Percentiles rank a stretch among this genome's conserved stretches.
Conservation (phyloP, 2,329 filamentous ascomycete genomes). For the Metarhizium anisopliae region DNA sequence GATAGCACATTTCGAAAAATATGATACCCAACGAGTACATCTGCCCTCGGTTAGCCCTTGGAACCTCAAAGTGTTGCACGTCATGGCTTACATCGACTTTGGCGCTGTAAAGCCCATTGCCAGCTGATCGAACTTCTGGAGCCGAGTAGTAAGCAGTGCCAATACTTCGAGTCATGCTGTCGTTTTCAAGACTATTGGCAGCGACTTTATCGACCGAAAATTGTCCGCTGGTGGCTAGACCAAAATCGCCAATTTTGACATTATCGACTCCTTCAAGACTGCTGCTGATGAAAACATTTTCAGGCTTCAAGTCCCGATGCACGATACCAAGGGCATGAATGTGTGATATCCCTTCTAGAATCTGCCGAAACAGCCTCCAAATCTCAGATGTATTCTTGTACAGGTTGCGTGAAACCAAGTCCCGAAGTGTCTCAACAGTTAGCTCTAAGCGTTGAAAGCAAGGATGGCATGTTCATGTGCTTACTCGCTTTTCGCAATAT, state of each 20-base stretch:
- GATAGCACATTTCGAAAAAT: conserved; percentile 94
- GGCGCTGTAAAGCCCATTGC: conserved; percentile 71
- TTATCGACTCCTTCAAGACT: conserved; percentile 68
- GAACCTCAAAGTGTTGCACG: not conserved
- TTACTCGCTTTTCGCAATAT: conserved; percentile 82
- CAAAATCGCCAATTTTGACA: conserved; percentile 95
- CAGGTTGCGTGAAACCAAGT: conserved; percentile 71
- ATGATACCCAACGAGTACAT: conserved; percentile 98
- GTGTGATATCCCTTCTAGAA: conserved; percentile 81
- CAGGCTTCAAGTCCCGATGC: conserved; percentile 91
- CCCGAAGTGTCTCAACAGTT: conserved; percentile 58
- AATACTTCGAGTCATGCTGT: conserved; percentile 62
- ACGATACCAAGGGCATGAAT: conserved; percentile 89
- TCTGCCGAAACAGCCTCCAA: conserved; percentile 86
- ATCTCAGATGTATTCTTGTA: conserved; percentile 66
- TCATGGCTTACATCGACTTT: conserved; percentile 70
- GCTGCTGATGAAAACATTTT: conserved; percentile 83
- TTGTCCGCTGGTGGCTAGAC: conserved; percentile 82
- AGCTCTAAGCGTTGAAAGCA: conserved; percentile 1
- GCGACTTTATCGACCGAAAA: conserved; percentile 51
- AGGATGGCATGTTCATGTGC: conserved; percentile 15
- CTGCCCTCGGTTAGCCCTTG: conserved; percentile 22
- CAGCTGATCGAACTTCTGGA: conserved; percentile 74
- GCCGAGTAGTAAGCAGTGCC: conserved; percentile 87
- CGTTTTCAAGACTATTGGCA: conserved; percentile 32